Percentiles rank a stretch among this genome's conserved stretches.
These are phyloP conservation scores for Citrus maxima DNA, from an alignment of 345 rosid genomes.

Conservation along the genomic window DNA sequence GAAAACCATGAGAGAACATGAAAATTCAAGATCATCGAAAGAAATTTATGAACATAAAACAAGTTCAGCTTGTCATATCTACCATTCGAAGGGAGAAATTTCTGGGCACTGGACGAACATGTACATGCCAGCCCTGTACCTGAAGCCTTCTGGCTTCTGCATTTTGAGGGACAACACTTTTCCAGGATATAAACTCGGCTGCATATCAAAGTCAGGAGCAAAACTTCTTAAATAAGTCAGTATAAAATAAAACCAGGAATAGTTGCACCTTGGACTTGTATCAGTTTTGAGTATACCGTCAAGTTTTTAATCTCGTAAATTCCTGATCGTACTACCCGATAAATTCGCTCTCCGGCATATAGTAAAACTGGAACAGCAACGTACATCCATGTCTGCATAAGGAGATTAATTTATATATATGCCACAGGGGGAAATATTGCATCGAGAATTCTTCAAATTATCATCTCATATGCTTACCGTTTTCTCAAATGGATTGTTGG, in stretches of 20 bases:
- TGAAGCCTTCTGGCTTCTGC: constrained; percentile 42
- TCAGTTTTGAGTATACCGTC: constrained; percentile 19
- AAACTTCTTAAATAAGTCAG: neutral
- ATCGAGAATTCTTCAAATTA: neutral
- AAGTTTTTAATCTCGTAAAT: constrained; percentile 26
- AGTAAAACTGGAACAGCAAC: constrained; percentile 46
- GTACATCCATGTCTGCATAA: constrained; percentile 55
- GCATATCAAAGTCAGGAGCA: constrained; percentile 5
- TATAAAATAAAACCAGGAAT: too few species aligned
- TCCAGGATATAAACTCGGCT: constrained; percentile 49
- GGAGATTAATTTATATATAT: neutral
- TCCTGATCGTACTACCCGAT: constrained; percentile 42
- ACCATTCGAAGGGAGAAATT: constrained; percentile 58
- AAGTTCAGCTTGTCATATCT: constrained; percentile 4
- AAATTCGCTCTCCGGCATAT: constrained; percentile 48
- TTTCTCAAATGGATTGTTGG: constrained; percentile 33
- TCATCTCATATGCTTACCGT: constrained; percentile 29
- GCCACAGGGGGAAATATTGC: neutral
- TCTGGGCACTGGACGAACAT: constrained; percentile 52
- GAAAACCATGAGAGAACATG: constrained; percentile 7
- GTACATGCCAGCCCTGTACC: constrained; percentile 49
- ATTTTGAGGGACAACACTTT: constrained; percentile 43
- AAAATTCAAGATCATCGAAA: neutral
- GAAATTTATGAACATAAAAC: neutral
- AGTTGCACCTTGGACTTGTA: neutral